Conservation (phyloP, 352 stramenopile species). For the Phytophthora sansomeana region DNA sequence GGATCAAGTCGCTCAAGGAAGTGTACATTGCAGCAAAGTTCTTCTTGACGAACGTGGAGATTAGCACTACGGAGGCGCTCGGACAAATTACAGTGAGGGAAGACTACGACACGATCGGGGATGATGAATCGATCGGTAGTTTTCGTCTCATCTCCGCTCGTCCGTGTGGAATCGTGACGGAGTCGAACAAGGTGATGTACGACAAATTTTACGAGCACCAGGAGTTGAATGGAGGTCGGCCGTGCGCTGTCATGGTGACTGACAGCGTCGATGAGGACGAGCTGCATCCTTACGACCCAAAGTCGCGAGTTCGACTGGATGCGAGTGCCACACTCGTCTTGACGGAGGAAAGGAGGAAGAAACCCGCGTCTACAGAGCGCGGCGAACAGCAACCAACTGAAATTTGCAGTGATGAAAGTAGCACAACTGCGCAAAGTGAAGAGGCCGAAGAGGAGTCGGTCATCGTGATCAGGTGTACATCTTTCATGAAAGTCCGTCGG, state of each 20-base stretch:
- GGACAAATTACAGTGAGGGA: conserved; percentile 41
- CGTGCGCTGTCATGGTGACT: conserved; percentile 28
- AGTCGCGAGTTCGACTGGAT: conserved; percentile 38
- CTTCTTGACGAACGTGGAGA: conserved; percentile 41
- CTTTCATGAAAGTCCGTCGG: conserved; percentile 32
- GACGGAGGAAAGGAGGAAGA: conserved; percentile 15
- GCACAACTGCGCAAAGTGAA: not conserved
- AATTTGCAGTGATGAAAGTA: not conserved
- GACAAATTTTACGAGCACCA: conserved; percentile 32
- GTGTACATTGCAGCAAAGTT: conserved; percentile 37
- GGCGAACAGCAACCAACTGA: not conserved
- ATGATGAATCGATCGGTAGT: conserved; percentile 28
- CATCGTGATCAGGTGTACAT: conserved; percentile 22
- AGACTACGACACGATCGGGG: conserved; percentile 42
- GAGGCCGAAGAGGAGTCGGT: conserved; percentile 3
- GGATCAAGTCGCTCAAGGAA: conserved; percentile 29
- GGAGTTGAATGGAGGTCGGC: not conserved
- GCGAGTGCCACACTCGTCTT: conserved; percentile 32
- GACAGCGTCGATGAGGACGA: conserved; percentile 47
- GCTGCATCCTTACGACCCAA: conserved; percentile 41
- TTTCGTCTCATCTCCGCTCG: conserved; percentile 34
- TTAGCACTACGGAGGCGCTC: conserved; percentile 40
- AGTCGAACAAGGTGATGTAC: conserved; percentile 40
- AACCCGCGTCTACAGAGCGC: not conserved
- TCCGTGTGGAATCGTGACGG: conserved; percentile 16